A percentile compares a stretch with the other conserved stretches of the same genome.
Conservation (phyloP, 2,329 filamentous ascomycete genomes). For the Diplodia intermedia region DNA sequence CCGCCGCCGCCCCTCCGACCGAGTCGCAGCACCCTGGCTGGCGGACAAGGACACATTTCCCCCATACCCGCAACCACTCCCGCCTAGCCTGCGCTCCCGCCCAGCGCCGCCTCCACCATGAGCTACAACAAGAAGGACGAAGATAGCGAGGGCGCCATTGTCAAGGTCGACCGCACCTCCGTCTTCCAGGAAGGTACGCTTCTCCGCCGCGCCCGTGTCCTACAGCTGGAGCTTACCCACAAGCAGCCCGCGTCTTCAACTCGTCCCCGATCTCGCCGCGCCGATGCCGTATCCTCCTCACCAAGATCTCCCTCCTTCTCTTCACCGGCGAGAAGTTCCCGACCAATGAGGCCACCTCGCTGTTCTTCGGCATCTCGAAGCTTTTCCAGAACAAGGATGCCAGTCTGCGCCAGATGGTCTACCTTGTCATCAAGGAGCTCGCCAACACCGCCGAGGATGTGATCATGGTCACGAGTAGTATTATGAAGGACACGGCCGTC, state of each 20-base stretch:
- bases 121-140: slow-evolving; percentile 99
- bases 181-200: slow-evolving; percentile 95
- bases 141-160: slow-evolving; percentile 89
- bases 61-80: slow-evolving; percentile 28
- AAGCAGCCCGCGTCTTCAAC: slow-evolving; percentile 92
- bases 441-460: slow-evolving; percentile 96
- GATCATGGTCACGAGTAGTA: slow-evolving; percentile 99
- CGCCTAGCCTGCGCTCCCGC: slow-evolving; percentile 13
- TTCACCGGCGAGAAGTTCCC: slow-evolving; percentile 98
- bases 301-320: slow-evolving; percentile 94
- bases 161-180: slow-evolving; percentile 96
- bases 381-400: slow-evolving; percentile 99
- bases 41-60: slow-evolving; percentile 32
- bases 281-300: slow-evolving; percentile 95
- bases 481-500: slow-evolving; percentile 99
- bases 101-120: slow-evolving; percentile 62
- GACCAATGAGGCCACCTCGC: slow-evolving; percentile 93
- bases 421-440: slow-evolving; percentile 97
- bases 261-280: slow-evolving; percentile 94
- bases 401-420: slow-evolving; percentile 97
- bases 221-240: slow-evolving; percentile 43
- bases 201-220: slow-evolving; percentile 41
- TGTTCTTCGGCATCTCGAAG: slow-evolving; percentile 98
- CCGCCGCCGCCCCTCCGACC: not conserved
- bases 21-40: slow-evolving; percentile 9